phyloP scores from a whole-genome alignment of 2,329 filamentous ascomycete species.

The Fusarium virguliforme region DNA sequence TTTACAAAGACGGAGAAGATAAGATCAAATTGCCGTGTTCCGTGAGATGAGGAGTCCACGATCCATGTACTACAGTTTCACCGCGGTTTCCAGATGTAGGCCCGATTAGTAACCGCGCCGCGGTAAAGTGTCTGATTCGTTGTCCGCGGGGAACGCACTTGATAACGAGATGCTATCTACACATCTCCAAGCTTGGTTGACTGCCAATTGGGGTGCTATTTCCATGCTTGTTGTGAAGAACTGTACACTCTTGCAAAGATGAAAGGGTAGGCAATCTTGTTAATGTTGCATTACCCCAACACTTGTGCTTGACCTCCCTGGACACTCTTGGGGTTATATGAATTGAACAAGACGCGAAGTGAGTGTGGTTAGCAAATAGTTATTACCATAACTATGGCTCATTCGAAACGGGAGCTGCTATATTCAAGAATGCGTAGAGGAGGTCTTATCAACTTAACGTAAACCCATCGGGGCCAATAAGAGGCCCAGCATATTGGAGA shows the following conservation, averaged over 20 bases:
- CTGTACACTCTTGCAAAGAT: no score
- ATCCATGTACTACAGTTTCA: background rate
- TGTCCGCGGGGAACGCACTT: background rate
- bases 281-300: no score
- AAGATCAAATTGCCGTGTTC: background rate
- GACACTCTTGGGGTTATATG: no score
- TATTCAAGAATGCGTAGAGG: background rate
- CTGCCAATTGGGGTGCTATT: no score
- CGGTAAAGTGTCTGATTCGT: conserved; percentile 10
- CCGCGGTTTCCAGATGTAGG: conserved; percentile 10
- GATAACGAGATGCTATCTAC: background rate
- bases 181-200: background rate
- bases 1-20: background rate
- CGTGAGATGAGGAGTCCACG: background rate
- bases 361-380: background rate
- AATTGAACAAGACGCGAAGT: background rate
- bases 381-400: background rate
- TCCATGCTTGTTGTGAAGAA: no score
- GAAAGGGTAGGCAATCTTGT: no score
- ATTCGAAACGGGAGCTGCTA: background rate
- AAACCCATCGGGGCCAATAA: no score
- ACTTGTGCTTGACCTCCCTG: no score
- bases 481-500: no score
- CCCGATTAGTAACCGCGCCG: conserved; percentile 9
- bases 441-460: no score